Percentiles rank a stretch among this genome's conserved stretches.
phyloP scores from a whole-genome alignment of 208 protist genomes.

The Herpetomonas tarakana region DNA sequence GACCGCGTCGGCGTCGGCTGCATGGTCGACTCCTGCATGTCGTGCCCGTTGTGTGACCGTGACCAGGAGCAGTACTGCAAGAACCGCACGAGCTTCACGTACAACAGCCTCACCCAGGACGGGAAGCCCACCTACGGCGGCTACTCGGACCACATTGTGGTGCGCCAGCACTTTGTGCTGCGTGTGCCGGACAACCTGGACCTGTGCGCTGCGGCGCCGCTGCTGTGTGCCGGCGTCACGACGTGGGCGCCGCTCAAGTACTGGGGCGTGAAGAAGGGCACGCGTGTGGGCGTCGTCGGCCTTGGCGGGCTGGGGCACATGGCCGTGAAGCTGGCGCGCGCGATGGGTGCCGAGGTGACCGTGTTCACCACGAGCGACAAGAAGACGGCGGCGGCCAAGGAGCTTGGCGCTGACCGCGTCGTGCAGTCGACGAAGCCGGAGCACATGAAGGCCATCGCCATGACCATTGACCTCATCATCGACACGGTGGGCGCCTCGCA shows the following conservation, averaged over 20 bases:
- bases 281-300: conserved; percentile 51
- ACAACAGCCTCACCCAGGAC: conserved; percentile 27
- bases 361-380: conserved; percentile 37
- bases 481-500: conserved; percentile 38
- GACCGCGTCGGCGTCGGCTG: conserved; percentile 66
- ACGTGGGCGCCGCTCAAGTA: conserved; percentile 54
- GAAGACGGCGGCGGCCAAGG: conserved; percentile 35
- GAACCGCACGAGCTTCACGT: conserved; percentile 32
- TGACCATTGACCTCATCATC: conserved; percentile 38
- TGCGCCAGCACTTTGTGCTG: conserved; percentile 36
- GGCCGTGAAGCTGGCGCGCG: conserved; percentile 59
- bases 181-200: conserved; percentile 49
- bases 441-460: conserved; percentile 27
- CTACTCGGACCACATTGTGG: conserved; percentile 44
- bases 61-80: conserved; percentile 63
- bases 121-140: conserved; percentile 22
- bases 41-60: conserved; percentile 38
- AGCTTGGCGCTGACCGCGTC: conserved; percentile 44
- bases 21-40: conserved; percentile 62
- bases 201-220: conserved; percentile 40
- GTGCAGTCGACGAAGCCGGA: conserved; percentile 33
- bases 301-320: conserved; percentile 82
- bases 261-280: conserved; percentile 34
- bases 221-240: conserved; percentile 78
- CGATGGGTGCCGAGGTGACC: conserved; percentile 62